Conservation (phyloP, 1,284 basidiomycete species). For the Trichosporon asahii region DNA sequence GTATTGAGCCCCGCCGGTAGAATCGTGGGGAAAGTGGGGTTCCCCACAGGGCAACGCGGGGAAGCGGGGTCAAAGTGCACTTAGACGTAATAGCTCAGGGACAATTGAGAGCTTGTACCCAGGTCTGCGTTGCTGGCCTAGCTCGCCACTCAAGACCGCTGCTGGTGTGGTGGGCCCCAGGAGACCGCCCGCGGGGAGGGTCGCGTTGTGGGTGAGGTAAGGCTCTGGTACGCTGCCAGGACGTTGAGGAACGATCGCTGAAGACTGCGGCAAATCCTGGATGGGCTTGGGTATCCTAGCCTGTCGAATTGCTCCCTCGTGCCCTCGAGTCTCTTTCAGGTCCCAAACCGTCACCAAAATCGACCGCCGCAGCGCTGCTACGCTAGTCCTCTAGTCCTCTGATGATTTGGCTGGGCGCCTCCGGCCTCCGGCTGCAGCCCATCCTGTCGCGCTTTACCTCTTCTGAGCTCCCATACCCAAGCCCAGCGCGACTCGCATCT, state of each 20-base stretch:
- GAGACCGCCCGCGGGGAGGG: no score
- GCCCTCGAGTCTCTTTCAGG: background rate
- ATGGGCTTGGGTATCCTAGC: background rate
- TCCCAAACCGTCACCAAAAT: background rate
- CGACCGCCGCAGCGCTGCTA: no score
- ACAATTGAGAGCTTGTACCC: constrained; percentile 4
- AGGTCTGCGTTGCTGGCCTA: background rate
- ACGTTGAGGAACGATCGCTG: background rate
- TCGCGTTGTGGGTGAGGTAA: no score
- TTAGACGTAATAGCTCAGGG: constrained; percentile 5
- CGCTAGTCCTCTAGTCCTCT: no score
- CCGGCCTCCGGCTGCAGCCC: no score
- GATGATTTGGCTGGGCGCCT: no score
- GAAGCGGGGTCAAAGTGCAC: constrained; percentile 1
- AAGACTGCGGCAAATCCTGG: background rate
- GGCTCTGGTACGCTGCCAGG: no score
- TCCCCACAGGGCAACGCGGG: background rate
- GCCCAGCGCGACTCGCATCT: no score
- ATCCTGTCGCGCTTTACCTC: background rate
- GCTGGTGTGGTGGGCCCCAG: no score
- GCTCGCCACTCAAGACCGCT: no score
- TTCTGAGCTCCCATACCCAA: background rate
- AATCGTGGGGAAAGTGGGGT: constrained; percentile 11
- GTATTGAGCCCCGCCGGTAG: constrained; percentile 5
- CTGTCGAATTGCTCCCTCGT: background rate